Percentiles rank a stretch among this genome's conserved stretches.
Conservation (phyloP, 1,284 basidiomycete species). For the Rhizoctonia solani region DNA sequence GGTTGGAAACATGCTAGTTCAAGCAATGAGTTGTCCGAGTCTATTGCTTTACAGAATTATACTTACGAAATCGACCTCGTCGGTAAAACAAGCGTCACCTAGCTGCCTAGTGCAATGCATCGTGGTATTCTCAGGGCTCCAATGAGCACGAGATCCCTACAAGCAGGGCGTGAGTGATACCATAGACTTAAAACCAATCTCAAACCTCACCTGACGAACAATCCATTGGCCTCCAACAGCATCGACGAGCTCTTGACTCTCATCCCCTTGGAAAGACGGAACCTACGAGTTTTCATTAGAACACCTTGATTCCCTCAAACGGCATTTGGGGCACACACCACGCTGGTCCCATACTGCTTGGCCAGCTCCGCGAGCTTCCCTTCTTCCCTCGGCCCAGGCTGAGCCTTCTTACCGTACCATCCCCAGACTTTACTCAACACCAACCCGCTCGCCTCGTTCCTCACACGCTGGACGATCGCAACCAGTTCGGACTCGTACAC, state of each 20-base stretch:
- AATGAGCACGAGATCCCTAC: conserved; percentile 69
- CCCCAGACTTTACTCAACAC: conserved; percentile 71
- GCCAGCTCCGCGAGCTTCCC: conserved; percentile 69
- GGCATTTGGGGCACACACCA: conserved; percentile 58
- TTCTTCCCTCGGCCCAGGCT: conserved; percentile 60
- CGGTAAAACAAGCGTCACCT: conserved; percentile 60
- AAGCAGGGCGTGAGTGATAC: conserved; percentile 23
- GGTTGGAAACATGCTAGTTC: conserved; percentile 61
- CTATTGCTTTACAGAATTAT: neutral
- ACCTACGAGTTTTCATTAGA: conserved; percentile 50
- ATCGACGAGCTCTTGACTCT: conserved; percentile 63
- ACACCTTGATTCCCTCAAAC: no score
- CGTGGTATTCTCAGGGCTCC: conserved; percentile 75
- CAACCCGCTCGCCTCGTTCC: conserved; percentile 64
- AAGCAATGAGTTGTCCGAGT: conserved; percentile 18
- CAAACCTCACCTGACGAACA: conserved; percentile 63
- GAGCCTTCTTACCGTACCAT: conserved; percentile 64
- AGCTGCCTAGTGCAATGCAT: conserved; percentile 70
- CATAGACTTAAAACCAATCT: neutral
- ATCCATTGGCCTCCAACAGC: conserved; percentile 67
- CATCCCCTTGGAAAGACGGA: conserved; percentile 59
- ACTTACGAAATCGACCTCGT: conserved; percentile 73
- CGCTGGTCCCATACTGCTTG: conserved; percentile 65
- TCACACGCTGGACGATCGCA: conserved; percentile 67
- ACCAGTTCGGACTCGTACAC: conserved; percentile 75